Base-by-base conservation (phyloP, 179 eudicot genomes). In the Patellifolia procumbens region DNA sequence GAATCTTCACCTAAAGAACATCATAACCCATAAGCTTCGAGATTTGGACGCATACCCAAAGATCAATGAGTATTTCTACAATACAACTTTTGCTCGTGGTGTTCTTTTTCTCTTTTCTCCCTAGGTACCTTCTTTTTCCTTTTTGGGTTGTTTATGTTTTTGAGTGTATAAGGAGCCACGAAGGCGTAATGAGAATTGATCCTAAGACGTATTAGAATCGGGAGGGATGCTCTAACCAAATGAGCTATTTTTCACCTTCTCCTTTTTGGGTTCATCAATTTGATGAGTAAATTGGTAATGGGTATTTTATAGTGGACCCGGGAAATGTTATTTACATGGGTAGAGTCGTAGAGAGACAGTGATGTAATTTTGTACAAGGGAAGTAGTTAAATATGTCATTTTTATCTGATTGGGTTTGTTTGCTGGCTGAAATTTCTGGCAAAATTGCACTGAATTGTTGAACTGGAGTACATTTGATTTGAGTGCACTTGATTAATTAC, bases 41-140 rank as follows among this genome's bases (percentile, higher is more conserved):
- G 87, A 89, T 71, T 84, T 91, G 74, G 96, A 91, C 53, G 96
- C 96, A 15, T 91, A 91, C 83, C 96, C 96, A 35, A 91, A 91
- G 58, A 84, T 91, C 81, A 91, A 91, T 72, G 96, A 91, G n/a
- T 93, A 91, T 86, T 91, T 91, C 81, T 91, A 83, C 75, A 86
- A 82, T 70, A 85, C 93, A 67, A 83, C 89, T 22, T 80, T 91
- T 29, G 86, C 90, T 65, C 93, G 96, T 52, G 96, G 96, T 28
- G 64, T 91, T 11, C 72, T 74, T 91, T 49, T 69, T 84, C 32
- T 88, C 96, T 60, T 70, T 90, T 55, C 22, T 89, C 55, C 22
- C 84, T 75, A 88, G 88, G 83, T 79, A n/a, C 84, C 71, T 58
- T 89, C 73, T 93, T 91, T 74, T 89, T 91, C 88, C 74, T 88